Conservation (phyloP, 1,284 basidiomycete species). For the Chalciporus sp. region DNA sequence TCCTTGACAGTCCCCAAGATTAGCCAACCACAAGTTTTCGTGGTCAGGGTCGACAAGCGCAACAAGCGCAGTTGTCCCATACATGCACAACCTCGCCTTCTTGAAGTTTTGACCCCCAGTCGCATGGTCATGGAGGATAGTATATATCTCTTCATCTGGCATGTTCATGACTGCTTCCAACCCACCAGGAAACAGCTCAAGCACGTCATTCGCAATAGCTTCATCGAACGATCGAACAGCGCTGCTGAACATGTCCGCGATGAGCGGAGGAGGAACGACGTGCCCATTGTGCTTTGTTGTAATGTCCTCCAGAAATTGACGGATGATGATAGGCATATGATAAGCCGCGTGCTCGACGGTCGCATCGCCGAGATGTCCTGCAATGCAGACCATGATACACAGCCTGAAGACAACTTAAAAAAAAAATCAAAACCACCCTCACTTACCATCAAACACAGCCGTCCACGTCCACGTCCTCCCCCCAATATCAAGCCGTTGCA, state of each 20-base stretch:
- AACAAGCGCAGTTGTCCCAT: conserved; percentile 71
- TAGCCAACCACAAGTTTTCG: conserved; percentile 70
- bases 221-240: conserved; percentile 65
- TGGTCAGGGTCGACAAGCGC: conserved; percentile 66
- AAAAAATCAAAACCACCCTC: conserved; percentile 20
- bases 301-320: conserved; percentile 53
- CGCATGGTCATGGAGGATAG: conserved; percentile 63
- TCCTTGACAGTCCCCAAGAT: conserved; percentile 73
- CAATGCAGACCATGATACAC: conserved; percentile 40
- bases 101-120: conserved; percentile 59
- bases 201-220: conserved; percentile 64
- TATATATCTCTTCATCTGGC: conserved; percentile 55
- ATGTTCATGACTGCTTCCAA: conserved; percentile 49
- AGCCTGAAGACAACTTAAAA: background rate
- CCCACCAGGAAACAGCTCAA: conserved; percentile 62
- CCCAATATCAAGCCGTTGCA: conserved; percentile 56
- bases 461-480: conserved; percentile 63
- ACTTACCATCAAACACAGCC: conserved; percentile 72
- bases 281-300: conserved; percentile 38
- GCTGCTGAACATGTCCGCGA: conserved; percentile 55
- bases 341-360: conserved; percentile 69
- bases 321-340: conserved; percentile 68
- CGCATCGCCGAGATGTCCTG: conserved; percentile 68
- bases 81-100: conserved; percentile 68
- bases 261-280: conserved; percentile 44